Conservation (phyloP, 257 asterid genomes). For the Orobanche coerulescens region DNA sequence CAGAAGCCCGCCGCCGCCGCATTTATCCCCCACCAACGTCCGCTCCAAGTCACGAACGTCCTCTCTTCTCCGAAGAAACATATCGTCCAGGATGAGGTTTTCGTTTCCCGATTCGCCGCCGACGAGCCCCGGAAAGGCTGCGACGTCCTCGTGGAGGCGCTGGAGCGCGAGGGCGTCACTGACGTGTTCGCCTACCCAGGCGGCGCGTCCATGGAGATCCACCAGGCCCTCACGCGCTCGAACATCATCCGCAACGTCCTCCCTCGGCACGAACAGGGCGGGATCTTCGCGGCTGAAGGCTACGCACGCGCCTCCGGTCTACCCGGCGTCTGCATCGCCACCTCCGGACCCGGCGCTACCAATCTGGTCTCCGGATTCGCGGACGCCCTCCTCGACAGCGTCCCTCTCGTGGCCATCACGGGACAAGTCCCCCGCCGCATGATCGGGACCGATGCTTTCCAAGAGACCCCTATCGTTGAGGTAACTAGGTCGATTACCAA, state of each 20-base stretch:
- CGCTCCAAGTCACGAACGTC: constrained; percentile 29
- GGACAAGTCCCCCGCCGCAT: constrained; percentile 79
- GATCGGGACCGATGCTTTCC: constrained; percentile 88
- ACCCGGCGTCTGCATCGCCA: constrained; percentile 80
- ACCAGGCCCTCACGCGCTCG: constrained; percentile 78
- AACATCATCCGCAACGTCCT: constrained; percentile 56
- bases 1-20: constrained; percentile 20
- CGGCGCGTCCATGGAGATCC: constrained; percentile 81
- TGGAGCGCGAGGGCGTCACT: constrained; percentile 77
- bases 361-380: constrained; percentile 74
- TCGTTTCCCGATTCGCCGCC: constrained; percentile 45
- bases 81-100: constrained; percentile 17
- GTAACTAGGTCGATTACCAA: constrained; percentile 79
- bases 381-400: constrained; percentile 62
- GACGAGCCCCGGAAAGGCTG: constrained; percentile 72
- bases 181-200: constrained; percentile 83
- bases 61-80: constrained; percentile 21
- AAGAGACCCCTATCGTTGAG: constrained; percentile 76
- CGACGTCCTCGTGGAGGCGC: constrained; percentile 78
- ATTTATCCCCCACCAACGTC: constrained; percentile 23
- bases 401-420: constrained; percentile 78
- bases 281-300: constrained; percentile 79
- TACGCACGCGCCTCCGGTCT: constrained; percentile 71
- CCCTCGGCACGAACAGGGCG: constrained; percentile 91
- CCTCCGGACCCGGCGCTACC: constrained; percentile 93